Percentiles rank a stretch among this genome's conserved stretches.
Conservation (phyloP, 345 rosid species). For the Salix udensis region DNA sequence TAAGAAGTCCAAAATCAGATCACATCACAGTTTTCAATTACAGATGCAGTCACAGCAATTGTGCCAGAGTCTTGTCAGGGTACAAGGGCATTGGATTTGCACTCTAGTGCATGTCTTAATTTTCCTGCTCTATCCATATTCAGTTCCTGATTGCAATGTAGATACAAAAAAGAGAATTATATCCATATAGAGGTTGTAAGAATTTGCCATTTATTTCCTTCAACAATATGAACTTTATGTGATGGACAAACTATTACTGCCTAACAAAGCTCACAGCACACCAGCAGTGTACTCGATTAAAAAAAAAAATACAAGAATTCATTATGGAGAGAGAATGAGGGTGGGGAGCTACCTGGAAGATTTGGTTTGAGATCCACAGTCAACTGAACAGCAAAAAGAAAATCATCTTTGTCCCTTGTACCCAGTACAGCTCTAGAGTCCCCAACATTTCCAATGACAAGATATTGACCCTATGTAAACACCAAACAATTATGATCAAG, state of each 20-base stretch:
- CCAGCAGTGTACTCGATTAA: not conserved
- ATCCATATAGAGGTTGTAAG: not conserved
- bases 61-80: not conserved
- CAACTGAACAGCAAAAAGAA: slow-evolving; percentile 79
- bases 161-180: not conserved
- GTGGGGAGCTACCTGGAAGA: slow-evolving; percentile 72
- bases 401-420: slow-evolving; percentile 58
- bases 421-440: slow-evolving; percentile 96
- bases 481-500: slow-evolving; percentile 10
- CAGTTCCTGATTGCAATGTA: not conserved
- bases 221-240: not conserved
- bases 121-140: not conserved
- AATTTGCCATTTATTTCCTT: not conserved
- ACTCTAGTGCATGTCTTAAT: not conserved
- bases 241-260: not conserved
- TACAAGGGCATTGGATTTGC: not conserved
- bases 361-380: slow-evolving; percentile 97
- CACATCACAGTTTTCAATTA: not conserved
- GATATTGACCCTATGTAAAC: slow-evolving; percentile 58
- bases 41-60: not conserved
- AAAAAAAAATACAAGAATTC: not conserved
- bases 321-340: not conserved
- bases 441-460: slow-evolving; percentile 82
- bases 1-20: not conserved
- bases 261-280: not conserved